phyloP scores from a whole-genome alignment of 306 rosid species.

The Quercus gilva region DNA sequence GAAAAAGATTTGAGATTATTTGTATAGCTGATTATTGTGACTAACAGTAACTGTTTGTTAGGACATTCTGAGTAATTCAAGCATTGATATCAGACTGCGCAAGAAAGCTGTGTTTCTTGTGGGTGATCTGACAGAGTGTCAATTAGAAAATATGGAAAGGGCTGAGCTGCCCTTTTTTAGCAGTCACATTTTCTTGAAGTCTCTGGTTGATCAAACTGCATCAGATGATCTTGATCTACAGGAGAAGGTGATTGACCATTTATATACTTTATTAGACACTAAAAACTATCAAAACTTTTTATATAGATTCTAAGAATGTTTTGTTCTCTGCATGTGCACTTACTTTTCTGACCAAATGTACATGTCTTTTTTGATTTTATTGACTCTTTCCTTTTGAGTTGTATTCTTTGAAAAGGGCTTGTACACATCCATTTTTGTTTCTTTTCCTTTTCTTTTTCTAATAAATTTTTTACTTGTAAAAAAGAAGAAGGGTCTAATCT shows the following conservation, averaged over 20 bases:
- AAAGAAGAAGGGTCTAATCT: background rate
- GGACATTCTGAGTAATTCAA: conserved; percentile 66
- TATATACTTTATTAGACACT: background rate
- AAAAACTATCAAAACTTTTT: background rate
- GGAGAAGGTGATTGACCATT: conserved; percentile 62
- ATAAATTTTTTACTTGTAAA: no score
- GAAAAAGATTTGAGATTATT: conserved; percentile 8
- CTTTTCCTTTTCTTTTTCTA: no score
- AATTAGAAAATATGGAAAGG: conserved; percentile 39
- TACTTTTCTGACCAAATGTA: background rate
- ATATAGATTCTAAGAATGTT: background rate
- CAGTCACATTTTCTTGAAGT: conserved; percentile 59
- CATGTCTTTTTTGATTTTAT: no score
- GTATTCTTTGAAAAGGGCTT: no score
- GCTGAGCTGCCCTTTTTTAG: conserved; percentile 51
- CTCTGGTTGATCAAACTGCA: conserved; percentile 68
- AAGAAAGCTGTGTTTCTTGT: conserved; percentile 68
- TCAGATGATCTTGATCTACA: conserved; percentile 77
- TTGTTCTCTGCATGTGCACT: background rate
- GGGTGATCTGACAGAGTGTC: conserved; percentile 72
- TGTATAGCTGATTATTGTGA: conserved; percentile 4
- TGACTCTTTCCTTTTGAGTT: no score
- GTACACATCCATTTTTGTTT: no score
- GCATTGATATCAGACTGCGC: conserved; percentile 57
- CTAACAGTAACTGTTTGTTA: conserved; percentile 20